Percentiles rank a stretch among this genome's conserved stretches.
phyloP scores from a whole-genome alignment of 306 rosid species.

The Corylus heterophylla region DNA sequence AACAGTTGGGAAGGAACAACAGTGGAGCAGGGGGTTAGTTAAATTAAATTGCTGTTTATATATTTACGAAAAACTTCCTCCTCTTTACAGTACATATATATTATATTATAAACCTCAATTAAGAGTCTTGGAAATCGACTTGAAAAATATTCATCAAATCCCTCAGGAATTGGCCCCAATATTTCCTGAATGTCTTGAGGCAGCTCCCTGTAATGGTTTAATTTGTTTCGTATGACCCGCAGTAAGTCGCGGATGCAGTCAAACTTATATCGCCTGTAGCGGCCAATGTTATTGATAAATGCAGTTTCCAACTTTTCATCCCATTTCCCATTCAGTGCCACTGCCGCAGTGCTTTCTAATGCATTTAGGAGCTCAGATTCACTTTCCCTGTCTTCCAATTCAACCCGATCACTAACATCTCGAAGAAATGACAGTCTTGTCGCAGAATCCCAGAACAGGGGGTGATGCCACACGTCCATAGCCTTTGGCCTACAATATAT shows the following conservation, averaged over 20 bases:
- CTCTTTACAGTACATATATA: constrained; percentile 43
- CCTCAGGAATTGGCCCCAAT: constrained; percentile 66
- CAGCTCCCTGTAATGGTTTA: constrained; percentile 46
- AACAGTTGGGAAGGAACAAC: neutral
- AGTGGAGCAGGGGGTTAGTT: neutral
- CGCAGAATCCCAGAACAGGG: constrained; percentile 43
- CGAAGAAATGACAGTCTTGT: constrained; percentile 43
- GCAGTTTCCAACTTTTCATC: constrained; percentile 41
- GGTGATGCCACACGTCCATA: constrained; percentile 36
- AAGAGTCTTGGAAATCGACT: constrained; percentile 65
- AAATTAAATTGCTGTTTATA: constrained; percentile 27
- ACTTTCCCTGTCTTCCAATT: constrained; percentile 43
- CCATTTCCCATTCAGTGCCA: constrained; percentile 45
- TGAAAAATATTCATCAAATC: constrained; percentile 60
- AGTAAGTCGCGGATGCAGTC: constrained; percentile 40
- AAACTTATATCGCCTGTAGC: constrained; percentile 43
- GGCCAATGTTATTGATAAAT: constrained; percentile 40
- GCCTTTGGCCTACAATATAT: constrained; percentile 37
- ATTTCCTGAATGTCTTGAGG: constrained; percentile 37
- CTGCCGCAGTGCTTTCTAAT: constrained; percentile 31
- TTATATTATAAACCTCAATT: constrained; percentile 62
- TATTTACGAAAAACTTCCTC: constrained; percentile 60
- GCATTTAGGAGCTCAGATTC: constrained; percentile 32
- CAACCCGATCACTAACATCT: constrained; percentile 46
- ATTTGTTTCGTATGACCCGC: constrained; percentile 44